Evolutionary conservation across 1,139 yeast species (phyloP).

Genomic region (Yarrowia galli): DNA sequence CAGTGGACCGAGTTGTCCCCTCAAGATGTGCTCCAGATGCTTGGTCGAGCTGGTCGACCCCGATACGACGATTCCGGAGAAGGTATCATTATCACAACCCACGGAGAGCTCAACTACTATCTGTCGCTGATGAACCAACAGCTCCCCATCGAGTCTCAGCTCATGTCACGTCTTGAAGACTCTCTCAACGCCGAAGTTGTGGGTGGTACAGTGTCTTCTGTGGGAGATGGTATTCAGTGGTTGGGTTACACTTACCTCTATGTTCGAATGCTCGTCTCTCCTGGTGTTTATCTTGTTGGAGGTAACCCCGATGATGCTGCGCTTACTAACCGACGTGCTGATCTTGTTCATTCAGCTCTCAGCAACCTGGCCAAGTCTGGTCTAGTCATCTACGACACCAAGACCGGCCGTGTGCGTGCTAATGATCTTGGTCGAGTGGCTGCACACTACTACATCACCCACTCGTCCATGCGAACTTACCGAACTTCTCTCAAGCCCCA

Average conservation of each 20-base stretch:
- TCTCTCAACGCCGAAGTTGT: slow-evolving; percentile 87
- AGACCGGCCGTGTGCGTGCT: slow-evolving; percentile 58
- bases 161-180: slow-evolving; percentile 75
- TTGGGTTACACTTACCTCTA: slow-evolving; percentile 78
- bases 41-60: slow-evolving; percentile 97
- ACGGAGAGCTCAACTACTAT: slow-evolving; percentile 84
- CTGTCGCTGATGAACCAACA: slow-evolving; percentile 89
- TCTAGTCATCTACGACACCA: slow-evolving; percentile 65
- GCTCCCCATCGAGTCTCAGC: slow-evolving; percentile 89
- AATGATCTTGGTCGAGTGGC: slow-evolving; percentile 88
- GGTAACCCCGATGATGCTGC: slow-evolving; percentile 64
- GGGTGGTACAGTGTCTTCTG: slow-evolving; percentile 65
- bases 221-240: slow-evolving; percentile 81
- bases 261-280: slow-evolving; percentile 79
- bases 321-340: slow-evolving; percentile 62
- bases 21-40: slow-evolving; percentile 93
- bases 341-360: slow-evolving; percentile 80
- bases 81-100: slow-evolving; percentile 90
- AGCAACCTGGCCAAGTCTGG: slow-evolving; percentile 61
- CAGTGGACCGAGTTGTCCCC: slow-evolving; percentile 89
- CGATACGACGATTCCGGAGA: slow-evolving; percentile 91
- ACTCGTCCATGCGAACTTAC: slow-evolving; percentile 71
- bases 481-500: slow-evolving; percentile 68
- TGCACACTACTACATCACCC: slow-evolving; percentile 82
- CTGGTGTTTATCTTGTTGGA: slow-evolving; percentile 78